A percentile compares a stretch with the other conserved stretches of the same genome.
Evolutionary conservation across 306 rosid genomes (phyloP).

Genomic region (Sicyos edulis): DNA sequence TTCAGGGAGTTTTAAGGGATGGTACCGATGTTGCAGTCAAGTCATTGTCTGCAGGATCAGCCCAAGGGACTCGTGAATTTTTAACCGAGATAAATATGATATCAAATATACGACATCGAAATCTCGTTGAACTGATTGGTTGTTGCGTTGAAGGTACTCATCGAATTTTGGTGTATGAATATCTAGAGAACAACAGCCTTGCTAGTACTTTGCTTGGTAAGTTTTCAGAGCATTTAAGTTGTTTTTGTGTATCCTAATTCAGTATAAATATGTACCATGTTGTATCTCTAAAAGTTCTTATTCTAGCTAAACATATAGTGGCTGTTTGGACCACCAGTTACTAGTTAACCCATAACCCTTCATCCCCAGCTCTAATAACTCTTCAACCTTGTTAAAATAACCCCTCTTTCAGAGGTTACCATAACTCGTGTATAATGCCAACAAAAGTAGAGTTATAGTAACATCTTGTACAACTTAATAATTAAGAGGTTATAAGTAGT

Average conservation of each 20-base stretch:
- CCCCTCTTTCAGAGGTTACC: too few relatives aligned
- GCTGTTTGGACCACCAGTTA: too few relatives aligned
- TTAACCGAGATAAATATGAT: conserved; percentile 73
- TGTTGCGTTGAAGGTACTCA: conserved; percentile 70
- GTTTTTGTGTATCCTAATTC: background rate
- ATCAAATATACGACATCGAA: conserved; percentile 60
- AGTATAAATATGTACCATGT: background rate
- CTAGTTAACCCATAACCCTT: too few relatives aligned
- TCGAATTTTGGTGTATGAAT: conserved; percentile 73
- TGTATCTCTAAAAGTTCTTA: background rate
- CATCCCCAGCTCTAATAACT: too few relatives aligned
- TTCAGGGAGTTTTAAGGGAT: conserved; percentile 69
- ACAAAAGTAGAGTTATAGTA: too few relatives aligned
- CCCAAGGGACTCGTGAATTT: conserved; percentile 71
- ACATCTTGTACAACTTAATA: too few relatives aligned
- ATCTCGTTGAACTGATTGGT: conserved; percentile 76
- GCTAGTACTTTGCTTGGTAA: conserved; percentile 70
- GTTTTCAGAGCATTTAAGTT: conserved; percentile 19
- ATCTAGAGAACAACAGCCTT: conserved; percentile 80
- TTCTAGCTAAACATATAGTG: too few relatives aligned
- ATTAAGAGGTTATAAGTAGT: too few relatives aligned
- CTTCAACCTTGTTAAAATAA: too few relatives aligned
- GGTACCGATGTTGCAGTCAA: conserved; percentile 73
- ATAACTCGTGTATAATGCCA: too few relatives aligned
- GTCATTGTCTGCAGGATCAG: conserved; percentile 71